Evolutionary conservation across 306 rosid species (phyloP).

Genomic region (Trifolium subterraneum): DNA sequence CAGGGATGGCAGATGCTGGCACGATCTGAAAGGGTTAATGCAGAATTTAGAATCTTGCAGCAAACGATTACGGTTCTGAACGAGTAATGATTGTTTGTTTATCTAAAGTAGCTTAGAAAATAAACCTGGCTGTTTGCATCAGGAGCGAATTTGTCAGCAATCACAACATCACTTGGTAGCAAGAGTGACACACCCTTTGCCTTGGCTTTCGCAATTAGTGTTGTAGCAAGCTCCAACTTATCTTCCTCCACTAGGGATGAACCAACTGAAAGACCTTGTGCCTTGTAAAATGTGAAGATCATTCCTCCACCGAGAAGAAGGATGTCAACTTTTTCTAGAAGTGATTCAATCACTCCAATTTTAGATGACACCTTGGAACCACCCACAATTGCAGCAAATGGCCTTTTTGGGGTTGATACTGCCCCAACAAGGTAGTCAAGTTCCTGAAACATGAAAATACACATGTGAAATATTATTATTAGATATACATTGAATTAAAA

Average conservation of each 20-base stretch:
- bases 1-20: slow-evolving; percentile 92
- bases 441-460: slow-evolving; percentile 61
- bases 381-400: slow-evolving; percentile 99
- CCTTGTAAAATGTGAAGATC: slow-evolving; percentile 99
- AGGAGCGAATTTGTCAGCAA: slow-evolving; percentile 98
- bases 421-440: slow-evolving; percentile 99
- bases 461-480: slow-evolving; percentile 20
- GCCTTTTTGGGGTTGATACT: slow-evolving; percentile 89
- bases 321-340: slow-evolving; percentile 82
- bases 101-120: slow-evolving; percentile 41
- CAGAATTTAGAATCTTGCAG: slow-evolving; percentile 28
- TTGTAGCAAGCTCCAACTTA: slow-evolving; percentile 83
- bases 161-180: slow-evolving; percentile 86
- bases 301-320: slow-evolving; percentile 98
- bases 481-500: slow-evolving; percentile 27
- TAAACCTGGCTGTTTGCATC: slow-evolving; percentile 99
- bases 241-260: slow-evolving; percentile 97
- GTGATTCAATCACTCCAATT: slow-evolving; percentile 97
- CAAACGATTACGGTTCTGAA: slow-evolving; percentile 7
- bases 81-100: slow-evolving; percentile 1
- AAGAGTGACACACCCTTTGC: slow-evolving; percentile 95
- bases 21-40: slow-evolving; percentile 68
- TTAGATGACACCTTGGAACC: slow-evolving; percentile 99
- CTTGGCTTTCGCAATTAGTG: slow-evolving; percentile 88
- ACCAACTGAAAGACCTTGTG: slow-evolving; percentile 98